phyloP scores from a whole-genome alignment of 495 filamentous ascomycete species.

The Neurospora intermedia region DNA sequence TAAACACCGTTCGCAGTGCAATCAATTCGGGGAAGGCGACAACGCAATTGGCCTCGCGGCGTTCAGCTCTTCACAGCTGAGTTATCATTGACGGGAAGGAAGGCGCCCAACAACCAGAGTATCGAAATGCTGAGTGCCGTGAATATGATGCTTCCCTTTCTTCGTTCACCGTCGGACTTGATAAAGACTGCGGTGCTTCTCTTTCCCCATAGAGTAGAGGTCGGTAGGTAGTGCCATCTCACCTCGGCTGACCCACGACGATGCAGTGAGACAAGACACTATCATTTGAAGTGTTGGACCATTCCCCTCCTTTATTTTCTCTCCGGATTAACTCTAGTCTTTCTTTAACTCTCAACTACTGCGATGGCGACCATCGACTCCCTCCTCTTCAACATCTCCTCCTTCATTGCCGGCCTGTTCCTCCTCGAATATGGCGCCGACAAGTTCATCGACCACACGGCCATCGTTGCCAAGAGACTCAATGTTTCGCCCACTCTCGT shows the following conservation, averaged over 20 bases:
- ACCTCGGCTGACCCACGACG: not conserved
- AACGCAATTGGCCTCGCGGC: not conserved
- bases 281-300: not conserved
- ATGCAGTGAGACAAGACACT: not conserved
- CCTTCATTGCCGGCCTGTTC: conserved; percentile 30
- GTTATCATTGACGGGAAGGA: not conserved
- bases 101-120: not conserved
- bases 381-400: conserved; percentile 23
- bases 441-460: conserved; percentile 43
- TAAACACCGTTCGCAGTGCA: not conserved
- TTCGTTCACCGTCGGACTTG: not conserved
- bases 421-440: conserved; percentile 37
- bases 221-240: not conserved
- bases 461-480: conserved; percentile 34
- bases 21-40: not conserved
- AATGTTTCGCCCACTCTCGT: conserved; percentile 40
- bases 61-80: not conserved
- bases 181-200: not conserved
- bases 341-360: not conserved
- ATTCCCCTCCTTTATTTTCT: not conserved
- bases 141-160: not conserved
- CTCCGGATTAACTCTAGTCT: not conserved
- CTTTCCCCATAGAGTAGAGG: not conserved
- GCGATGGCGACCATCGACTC: conserved; percentile 10
- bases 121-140: not conserved